Evolutionary conservation across 2,329 filamentous ascomycete species (phyloP), one percentile per base, ranked within the genome.

Genomic region (Periconia digitata): DNA sequence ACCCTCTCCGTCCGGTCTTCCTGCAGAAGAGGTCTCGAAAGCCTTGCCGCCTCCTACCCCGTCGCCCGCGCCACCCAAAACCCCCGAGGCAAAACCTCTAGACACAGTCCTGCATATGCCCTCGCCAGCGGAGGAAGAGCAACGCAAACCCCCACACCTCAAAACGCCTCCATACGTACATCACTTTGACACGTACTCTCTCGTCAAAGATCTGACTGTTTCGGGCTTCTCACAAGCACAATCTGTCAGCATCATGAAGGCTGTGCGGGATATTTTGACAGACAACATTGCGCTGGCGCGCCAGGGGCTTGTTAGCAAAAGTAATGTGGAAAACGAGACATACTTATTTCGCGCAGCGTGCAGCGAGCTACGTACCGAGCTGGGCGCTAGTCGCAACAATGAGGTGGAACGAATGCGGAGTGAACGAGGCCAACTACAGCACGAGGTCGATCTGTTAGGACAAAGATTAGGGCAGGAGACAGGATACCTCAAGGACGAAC

Each of bases 301-400:
- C 64, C 80, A 85, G 40, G 88, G 85, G 2, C 77, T 97, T 8
- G 89, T 96, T 10, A 90, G 86, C 70, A 96, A 96, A 72, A 90
- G 86, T 38, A 90, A 96, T 62, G 88, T 96, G 32, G 92, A 97
- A 67, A 99, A 97, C 69, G 89, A 96, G 72, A 86, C 86, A 7
- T 99, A 99, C 67, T 80, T 99, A 10, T 99, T 99, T 76, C 84
- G 87, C 44, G 94, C 94, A 2, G 94, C 94, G 2, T 96, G 92
- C 69, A 92, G 89, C 3, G 94, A 99, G 74, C 81, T 99, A 27
- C 84, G 85, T 60, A 92, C 90, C 20, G 94, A 96, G 68, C 85
- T 97, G 16, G 85, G 84, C 55, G 90, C 91, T 53, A 86, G 86
- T 46, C 80, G 90, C 20, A 86, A 87, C 56, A 79, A 84, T 0